Evolutionary conservation across 805 yeast genomes (phyloP).

Genomic region (Candida vaughaniae): DNA sequence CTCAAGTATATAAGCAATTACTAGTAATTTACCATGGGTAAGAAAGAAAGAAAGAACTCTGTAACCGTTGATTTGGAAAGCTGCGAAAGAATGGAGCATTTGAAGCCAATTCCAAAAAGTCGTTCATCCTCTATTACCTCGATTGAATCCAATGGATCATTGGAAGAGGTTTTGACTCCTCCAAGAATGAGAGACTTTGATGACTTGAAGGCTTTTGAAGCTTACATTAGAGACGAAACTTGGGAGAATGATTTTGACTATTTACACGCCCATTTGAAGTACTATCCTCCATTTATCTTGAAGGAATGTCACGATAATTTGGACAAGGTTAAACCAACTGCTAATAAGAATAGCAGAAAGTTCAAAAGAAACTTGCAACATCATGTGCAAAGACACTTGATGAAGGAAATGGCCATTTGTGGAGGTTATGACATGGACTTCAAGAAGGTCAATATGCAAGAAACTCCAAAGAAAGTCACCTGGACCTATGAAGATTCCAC

Average conservation of each 20-base stretch:
- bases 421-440: constrained; percentile 58
- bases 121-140: constrained; percentile 41
- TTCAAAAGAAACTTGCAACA: constrained; percentile 74
- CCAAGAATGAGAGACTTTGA: constrained; percentile 55
- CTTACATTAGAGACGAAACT: constrained; percentile 65
- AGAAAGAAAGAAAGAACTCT: constrained; percentile 26
- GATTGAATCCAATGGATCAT: constrained; percentile 34
- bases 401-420: constrained; percentile 62
- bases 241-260: constrained; percentile 75
- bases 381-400: constrained; percentile 68
- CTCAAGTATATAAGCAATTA: constrained; percentile 7
- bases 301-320: constrained; percentile 66
- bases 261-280: constrained; percentile 62
- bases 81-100: constrained; percentile 38
- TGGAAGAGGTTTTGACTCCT: constrained; percentile 30
- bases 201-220: constrained; percentile 59
- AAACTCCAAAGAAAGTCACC: constrained; percentile 47
- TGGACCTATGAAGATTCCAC: constrained; percentile 65
- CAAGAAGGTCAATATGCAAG: constrained; percentile 48
- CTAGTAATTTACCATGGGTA: constrained; percentile 20
- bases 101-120: constrained; percentile 37
- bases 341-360: constrained; percentile 68
- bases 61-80: constrained; percentile 35
- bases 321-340: constrained; percentile 69
- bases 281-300: constrained; percentile 73